Evolutionary conservation across 768 basidiomycete genomes (phyloP).

Genomic region (Daedaleopsis sinensis): DNA sequence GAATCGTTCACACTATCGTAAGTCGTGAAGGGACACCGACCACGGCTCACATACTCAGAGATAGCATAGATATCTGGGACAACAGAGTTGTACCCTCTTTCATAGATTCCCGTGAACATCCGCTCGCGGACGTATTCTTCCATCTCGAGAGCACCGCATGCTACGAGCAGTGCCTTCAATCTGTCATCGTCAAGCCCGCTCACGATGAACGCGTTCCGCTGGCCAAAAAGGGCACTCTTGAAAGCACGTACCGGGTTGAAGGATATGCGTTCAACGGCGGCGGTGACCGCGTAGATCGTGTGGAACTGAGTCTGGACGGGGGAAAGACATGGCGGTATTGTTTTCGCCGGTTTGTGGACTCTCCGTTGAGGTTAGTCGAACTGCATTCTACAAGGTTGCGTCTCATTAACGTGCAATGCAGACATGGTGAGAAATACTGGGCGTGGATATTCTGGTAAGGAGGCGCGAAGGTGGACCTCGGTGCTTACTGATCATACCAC

Average conservation of each 20-base stretch:
- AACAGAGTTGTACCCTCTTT: constrained; percentile 22
- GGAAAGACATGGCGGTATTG: constrained; percentile 27
- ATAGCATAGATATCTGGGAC: constrained; percentile 23
- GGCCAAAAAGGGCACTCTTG: not conserved
- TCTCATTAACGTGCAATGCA: not conserved
- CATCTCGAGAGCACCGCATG: constrained; percentile 25
- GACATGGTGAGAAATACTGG: constrained; percentile 27
- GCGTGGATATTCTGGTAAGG: constrained; percentile 26
- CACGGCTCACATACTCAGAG: not conserved
- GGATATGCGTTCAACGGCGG: constrained; percentile 25
- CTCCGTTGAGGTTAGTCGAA: constrained; percentile 12
- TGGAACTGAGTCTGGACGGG: constrained; percentile 26
- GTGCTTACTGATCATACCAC: not conserved
- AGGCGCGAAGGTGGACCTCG: not conserved
- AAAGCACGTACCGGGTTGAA: constrained; percentile 16
- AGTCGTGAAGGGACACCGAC: not conserved
- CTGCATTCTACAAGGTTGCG: not conserved
- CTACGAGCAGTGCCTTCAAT: constrained; percentile 24
- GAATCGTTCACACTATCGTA: constrained; percentile 25
- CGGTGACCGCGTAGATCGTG: constrained; percentile 18
- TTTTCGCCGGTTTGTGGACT: constrained; percentile 19
- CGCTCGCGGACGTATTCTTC: constrained; percentile 20
- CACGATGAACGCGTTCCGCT: constrained; percentile 20
- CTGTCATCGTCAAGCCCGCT: constrained; percentile 22
- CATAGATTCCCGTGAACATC: constrained; percentile 24